Conservation (phyloP, 768 basidiomycete species). For the Lactarius tabidus region DNA sequence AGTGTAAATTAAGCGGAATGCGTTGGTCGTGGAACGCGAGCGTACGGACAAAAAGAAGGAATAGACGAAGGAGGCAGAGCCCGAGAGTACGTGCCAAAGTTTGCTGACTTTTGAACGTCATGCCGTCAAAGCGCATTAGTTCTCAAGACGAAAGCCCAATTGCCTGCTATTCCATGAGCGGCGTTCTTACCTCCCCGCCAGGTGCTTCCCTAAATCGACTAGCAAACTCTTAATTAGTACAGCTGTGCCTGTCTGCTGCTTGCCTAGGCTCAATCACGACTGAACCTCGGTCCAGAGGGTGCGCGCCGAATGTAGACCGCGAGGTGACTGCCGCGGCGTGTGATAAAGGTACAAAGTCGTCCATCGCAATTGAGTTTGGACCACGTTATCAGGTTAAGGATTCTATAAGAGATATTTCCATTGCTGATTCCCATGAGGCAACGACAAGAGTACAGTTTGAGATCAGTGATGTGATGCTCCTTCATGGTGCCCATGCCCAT, state of each 20-base stretch:
- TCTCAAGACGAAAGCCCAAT: not conserved
- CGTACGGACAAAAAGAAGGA: not conserved
- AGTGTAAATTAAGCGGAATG: not conserved
- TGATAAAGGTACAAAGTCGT: not conserved
- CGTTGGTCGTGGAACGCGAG: not conserved
- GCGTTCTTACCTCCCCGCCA: not conserved
- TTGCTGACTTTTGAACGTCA: not conserved
- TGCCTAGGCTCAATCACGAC: not conserved
- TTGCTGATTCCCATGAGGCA: not conserved
- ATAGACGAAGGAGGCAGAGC: not conserved
- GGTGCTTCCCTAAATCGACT: not conserved
- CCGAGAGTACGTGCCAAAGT: not conserved
- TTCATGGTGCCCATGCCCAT: conserved; percentile 43
- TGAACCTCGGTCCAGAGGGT: not conserved
- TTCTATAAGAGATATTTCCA: not conserved
- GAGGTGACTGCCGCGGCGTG: not conserved
- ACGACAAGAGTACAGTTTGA: not conserved
- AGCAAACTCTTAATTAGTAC: not conserved
- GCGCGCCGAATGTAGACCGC: not conserved
- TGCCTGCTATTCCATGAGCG: not conserved
- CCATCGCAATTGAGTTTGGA: not conserved
- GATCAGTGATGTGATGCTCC: conserved; percentile 40
- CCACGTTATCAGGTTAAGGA: not conserved
- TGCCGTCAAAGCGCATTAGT: not conserved
- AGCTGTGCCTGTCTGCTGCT: not conserved